These are phyloP conservation scores for Neurospora hispaniola DNA, from an alignment of 495 filamentous ascomycete species.

Conservation along the genomic window DNA sequence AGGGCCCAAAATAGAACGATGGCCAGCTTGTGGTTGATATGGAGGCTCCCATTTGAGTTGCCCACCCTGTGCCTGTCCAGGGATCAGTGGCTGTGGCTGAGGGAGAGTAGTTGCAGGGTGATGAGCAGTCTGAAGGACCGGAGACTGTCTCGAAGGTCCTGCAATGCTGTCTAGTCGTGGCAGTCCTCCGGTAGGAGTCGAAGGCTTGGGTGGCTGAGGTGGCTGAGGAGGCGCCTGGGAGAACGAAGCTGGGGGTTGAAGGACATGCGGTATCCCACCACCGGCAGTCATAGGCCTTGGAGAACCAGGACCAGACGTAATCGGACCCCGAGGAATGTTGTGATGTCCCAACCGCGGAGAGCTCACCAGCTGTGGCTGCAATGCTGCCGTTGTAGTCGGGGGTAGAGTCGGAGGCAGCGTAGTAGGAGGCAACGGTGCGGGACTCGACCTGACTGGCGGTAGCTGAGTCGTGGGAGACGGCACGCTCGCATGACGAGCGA, in stretches of 20 bases:
- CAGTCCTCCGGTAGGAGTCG: slow-evolving; percentile 18
- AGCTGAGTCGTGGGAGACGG: neutral
- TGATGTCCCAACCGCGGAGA: slow-evolving; percentile 9
- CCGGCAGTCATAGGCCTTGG: slow-evolving; percentile 12
- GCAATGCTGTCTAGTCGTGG: slow-evolving; percentile 17
- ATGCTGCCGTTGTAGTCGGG: neutral
- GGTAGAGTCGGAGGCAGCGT: neutral
- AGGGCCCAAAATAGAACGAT: neutral
- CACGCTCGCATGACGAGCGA: neutral
- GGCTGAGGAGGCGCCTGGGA: slow-evolving; percentile 15
- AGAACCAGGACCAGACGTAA: slow-evolving; percentile 18
- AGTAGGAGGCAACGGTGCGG: neutral
- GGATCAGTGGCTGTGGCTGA: neutral
- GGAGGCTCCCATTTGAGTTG: slow-evolving; percentile 40
- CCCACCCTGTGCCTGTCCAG: slow-evolving; percentile 2
- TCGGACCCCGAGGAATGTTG: slow-evolving; percentile 8
- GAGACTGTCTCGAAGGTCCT: slow-evolving; percentile 7
- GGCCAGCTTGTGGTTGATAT: slow-evolving; percentile 27
- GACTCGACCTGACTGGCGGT: slow-evolving; percentile 1
- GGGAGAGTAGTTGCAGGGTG: slow-evolving; percentile 9
- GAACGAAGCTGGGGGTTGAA: slow-evolving; percentile 29
- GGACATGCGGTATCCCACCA: slow-evolving; percentile 20
- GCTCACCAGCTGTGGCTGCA: slow-evolving; percentile 6
- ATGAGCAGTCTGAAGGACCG: neutral
- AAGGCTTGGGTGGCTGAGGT: slow-evolving; percentile 14